These are phyloP conservation scores for Solanum corneliomulleri DNA, from an alignment of 257 asterid species.

Conservation along the genomic window DNA sequence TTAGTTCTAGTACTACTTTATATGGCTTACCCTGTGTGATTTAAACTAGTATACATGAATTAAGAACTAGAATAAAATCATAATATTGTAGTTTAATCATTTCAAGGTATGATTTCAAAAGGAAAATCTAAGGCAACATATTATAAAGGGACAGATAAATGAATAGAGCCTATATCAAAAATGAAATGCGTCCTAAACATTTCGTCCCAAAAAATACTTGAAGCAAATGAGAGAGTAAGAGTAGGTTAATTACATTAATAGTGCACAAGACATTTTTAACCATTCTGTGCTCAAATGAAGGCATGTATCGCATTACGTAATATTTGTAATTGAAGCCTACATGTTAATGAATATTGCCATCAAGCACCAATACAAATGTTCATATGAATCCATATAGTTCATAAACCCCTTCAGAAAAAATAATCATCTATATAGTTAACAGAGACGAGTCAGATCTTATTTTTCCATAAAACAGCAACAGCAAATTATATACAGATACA, in stretches of 20 bases:
- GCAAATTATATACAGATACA: background rate
- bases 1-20: background rate
- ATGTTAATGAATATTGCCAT: background rate
- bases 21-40: background rate
- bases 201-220: background rate
- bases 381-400: background rate
- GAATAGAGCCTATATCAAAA: background rate
- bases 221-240: background rate
- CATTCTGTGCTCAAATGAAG: background rate
- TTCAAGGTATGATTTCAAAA: background rate
- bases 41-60: background rate
- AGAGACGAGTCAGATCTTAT: background rate
- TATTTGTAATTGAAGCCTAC: background rate
- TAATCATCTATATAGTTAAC: background rate
- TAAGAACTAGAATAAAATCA: background rate
- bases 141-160: background rate
- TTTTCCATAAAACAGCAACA: background rate
- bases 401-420: background rate
- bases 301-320: background rate
- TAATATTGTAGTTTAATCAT: background rate
- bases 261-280: background rate
- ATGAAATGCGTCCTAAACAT: background rate
- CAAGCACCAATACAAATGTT: background rate
- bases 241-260: background rate
- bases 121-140: background rate